Percentiles rank a stretch among this genome's conserved stretches.
Evolutionary conservation across 1,139 yeast genomes (phyloP).

Genomic region (Debaryomyces udenii): DNA sequence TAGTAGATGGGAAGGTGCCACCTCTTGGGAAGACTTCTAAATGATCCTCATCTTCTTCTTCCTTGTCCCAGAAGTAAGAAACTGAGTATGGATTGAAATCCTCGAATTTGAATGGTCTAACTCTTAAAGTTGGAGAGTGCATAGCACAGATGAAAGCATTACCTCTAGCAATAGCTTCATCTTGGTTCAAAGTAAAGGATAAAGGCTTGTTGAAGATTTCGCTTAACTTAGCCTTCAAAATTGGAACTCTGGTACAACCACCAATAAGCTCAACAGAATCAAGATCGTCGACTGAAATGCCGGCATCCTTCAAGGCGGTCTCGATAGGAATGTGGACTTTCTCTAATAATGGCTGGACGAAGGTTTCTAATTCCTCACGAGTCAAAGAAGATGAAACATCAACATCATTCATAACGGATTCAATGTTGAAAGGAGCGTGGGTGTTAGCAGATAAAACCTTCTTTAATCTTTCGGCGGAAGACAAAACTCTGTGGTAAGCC

Average conservation of each 20-base stretch:
- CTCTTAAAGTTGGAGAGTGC: slow-evolving; percentile 98
- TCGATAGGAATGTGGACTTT: slow-evolving; percentile 79
- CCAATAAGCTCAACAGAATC: slow-evolving; percentile 95
- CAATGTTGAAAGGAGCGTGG: slow-evolving; percentile 92
- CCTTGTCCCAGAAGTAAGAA: slow-evolving; percentile 93
- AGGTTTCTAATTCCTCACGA: slow-evolving; percentile 92
- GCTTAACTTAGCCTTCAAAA: slow-evolving; percentile 77
- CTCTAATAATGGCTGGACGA: slow-evolving; percentile 77
- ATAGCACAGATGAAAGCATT: slow-evolving; percentile 98
- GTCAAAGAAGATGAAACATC: slow-evolving; percentile 90
- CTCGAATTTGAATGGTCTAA: slow-evolving; percentile 97
- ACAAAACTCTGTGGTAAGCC: slow-evolving; percentile 90
- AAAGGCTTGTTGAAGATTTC: slow-evolving; percentile 84
- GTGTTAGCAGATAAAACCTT: slow-evolving; percentile 96
- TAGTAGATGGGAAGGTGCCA: slow-evolving; percentile 90
- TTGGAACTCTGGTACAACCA: slow-evolving; percentile 98
- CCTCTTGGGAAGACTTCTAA: slow-evolving; percentile 97
- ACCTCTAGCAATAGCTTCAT: slow-evolving; percentile 99
- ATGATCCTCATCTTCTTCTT: slow-evolving; percentile 88
- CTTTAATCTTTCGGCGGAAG: slow-evolving; percentile 92
- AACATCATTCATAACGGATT: slow-evolving; percentile 95
- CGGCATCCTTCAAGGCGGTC: slow-evolving; percentile 80
- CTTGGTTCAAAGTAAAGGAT: slow-evolving; percentile 96
- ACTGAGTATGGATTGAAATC: slow-evolving; percentile 92
- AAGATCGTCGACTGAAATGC: slow-evolving; percentile 68